Evolutionary conservation across 768 basidiomycete genomes (phyloP), one percentile per base, ranked within the genome.

Genomic region (Boletales sp.): DNA sequence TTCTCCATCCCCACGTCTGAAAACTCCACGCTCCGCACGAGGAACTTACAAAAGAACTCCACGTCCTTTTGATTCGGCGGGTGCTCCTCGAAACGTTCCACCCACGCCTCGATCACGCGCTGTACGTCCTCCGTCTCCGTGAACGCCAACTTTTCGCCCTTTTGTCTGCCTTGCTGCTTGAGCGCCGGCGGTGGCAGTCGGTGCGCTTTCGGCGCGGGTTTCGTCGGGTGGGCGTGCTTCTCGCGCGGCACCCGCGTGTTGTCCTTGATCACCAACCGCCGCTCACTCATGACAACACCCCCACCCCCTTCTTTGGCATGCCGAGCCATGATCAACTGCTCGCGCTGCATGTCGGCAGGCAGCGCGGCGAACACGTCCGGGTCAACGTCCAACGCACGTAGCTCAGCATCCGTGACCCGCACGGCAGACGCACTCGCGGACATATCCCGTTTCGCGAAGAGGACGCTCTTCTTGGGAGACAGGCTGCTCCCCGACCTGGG

Each of bases 21-120:
- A 40, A 78, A 80, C 60, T 85, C 82, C 32, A 87, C 80, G 49
- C 80, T 83, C 55, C 81, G 79, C 43, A 86, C 72, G 41, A 95
- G 69, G 61, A 82, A 95, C 50, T 79, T 84, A 15, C 78, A 74
- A 47, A 97, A 84, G 56, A 81, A 86, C 19, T 84, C 81, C 2
- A 92, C 74, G 56, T 97, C 94, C 64, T 77, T 81, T 55, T 73
- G 70, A 51, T 84, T 83, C 36, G 93, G 93, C n/a, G 75, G 76
- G 56, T 75, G 73, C 40, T 78, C 73, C 43, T 68, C 67, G 51
- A 87, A 85, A 2, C 74, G 68, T 40, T 78, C 73, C 8, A 97
- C 82, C 94, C 94, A 97, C 32, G 73, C 64, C 55, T 84, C 83
- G 36, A 97, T 75, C 18, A 86, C 74, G 5, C 67, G 67, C 66